Percentiles rank a stretch among this genome's conserved stretches.
phyloP scores from a whole-genome alignment of 2,329 filamentous ascomycete genomes.

The Ophiostoma quercus region DNA sequence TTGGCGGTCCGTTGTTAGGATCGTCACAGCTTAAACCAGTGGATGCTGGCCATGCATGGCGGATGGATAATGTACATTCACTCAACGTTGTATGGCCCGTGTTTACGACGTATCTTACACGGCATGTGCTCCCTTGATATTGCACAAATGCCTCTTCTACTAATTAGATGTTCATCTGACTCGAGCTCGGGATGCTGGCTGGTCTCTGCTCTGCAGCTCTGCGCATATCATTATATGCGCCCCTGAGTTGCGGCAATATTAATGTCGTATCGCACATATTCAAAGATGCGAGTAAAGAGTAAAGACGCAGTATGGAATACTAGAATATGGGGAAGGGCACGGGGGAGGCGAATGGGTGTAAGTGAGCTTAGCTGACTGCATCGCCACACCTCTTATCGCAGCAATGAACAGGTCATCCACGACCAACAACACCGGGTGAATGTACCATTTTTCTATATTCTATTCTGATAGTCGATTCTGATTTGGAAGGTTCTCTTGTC shows the following conservation, averaged over 20 bases:
- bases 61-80: not conserved
- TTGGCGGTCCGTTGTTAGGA: not conserved
- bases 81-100: not conserved
- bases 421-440: not conserved
- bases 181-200: conserved; percentile 10
- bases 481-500: not conserved
- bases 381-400: not conserved
- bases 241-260: conserved; percentile 1
- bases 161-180: not conserved
- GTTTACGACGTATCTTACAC: not conserved
- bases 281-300: too few relatives aligned
- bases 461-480: too few relatives aligned
- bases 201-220: conserved; percentile 1
- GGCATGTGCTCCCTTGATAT: not conserved
- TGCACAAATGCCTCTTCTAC: not conserved
- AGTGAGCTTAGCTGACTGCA: not conserved
- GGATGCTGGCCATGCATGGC: not conserved
- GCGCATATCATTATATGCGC: not conserved
- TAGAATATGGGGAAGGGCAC: not conserved
- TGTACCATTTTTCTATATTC: conserved; percentile 1
- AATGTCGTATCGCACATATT: not conserved
- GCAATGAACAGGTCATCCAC: not conserved
- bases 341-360: not conserved
- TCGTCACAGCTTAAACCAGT: not conserved
- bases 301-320: not conserved